Conservation (phyloP, 2,329 filamentous ascomycete species). For the Arthroderma sp. region DNA sequence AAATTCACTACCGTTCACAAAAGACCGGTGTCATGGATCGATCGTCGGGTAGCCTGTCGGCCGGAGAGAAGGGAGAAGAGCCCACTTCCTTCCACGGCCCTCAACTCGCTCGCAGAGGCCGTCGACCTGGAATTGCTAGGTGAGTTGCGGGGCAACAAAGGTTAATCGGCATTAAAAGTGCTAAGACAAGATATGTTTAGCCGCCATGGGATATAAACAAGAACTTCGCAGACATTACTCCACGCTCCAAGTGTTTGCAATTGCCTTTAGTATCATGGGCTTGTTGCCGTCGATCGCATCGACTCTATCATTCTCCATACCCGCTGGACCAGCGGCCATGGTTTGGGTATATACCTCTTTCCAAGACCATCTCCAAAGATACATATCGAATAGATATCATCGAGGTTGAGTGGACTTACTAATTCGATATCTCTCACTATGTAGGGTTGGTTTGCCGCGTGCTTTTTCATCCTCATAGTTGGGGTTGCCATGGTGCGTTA, state of each 20-base stretch:
- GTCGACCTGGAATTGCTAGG: neutral
- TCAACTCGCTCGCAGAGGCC: neutral
- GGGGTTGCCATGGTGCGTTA: slow-evolving; percentile 44
- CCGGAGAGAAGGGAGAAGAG: neutral
- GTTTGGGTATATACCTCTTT: slow-evolving; percentile 38
- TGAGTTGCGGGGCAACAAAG: neutral
- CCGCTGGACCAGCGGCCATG: slow-evolving; percentile 49
- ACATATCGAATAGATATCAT: neutral
- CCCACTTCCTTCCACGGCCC: neutral
- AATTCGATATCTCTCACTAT: slow-evolving; percentile 5
- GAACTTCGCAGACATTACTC: slow-evolving; percentile 51
- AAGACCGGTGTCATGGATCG: neutral
- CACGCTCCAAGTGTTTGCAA: slow-evolving; percentile 51
- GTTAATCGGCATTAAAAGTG: neutral
- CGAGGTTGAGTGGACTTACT: neutral
- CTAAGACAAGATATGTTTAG: slow-evolving; percentile 12
- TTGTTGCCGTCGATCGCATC: slow-evolving; percentile 49
- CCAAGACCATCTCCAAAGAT: neutral
- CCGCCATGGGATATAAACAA: slow-evolving; percentile 43
- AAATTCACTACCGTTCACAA: too few relatives aligned
- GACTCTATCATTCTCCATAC: slow-evolving; percentile 47
- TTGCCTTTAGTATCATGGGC: slow-evolving; percentile 51
- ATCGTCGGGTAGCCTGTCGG: neutral
- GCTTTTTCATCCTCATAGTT: slow-evolving; percentile 46
- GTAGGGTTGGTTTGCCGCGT: slow-evolving; percentile 47